A percentile compares a stretch with the other conserved stretches of the same genome.
These are phyloP conservation scores for Geotrichum siamense DNA, from an alignment of 1,139 yeast species.

Conservation along the genomic window DNA sequence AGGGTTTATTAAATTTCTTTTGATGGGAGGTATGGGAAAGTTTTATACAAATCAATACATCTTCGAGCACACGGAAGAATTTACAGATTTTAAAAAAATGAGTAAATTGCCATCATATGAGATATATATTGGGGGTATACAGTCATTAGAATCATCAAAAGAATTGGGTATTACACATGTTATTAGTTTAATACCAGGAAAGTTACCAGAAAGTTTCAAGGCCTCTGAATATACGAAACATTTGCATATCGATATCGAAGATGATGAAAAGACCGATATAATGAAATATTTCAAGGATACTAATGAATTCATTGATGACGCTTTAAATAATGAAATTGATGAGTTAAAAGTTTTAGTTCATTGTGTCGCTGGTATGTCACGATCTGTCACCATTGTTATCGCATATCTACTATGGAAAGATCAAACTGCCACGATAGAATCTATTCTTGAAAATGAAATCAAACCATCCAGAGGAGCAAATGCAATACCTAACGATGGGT, in stretches of 20 bases:
- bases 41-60: too few relatives aligned
- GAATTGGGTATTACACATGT: slow-evolving; percentile 1
- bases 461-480: slow-evolving; percentile 46
- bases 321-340: slow-evolving; percentile 39
- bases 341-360: slow-evolving; percentile 35
- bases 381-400: slow-evolving; percentile 65
- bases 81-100: neutral
- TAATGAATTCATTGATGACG: slow-evolving; percentile 59
- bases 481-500: slow-evolving; percentile 72
- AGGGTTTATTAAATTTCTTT: too few relatives aligned
- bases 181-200: slow-evolving; percentile 2
- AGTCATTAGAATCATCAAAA: neutral
- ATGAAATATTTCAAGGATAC: slow-evolving; percentile 53
- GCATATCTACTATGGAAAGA: slow-evolving; percentile 63
- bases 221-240: slow-evolving; percentile 27
- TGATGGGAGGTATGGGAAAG: too few relatives aligned
- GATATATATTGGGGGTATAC: slow-evolving; percentile 3
- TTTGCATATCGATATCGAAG: slow-evolving; percentile 64
- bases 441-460: slow-evolving; percentile 33
- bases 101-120: slow-evolving; percentile 3
- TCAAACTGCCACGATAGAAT: neutral
- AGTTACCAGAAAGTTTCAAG: neutral
- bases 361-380: slow-evolving; percentile 75
- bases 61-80: too few relatives aligned
- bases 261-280: slow-evolving; percentile 53